Evolutionary conservation across 176 grass and related monocot species (phyloP), one percentile per base, ranked within the genome.

Genomic region (Carex scoparia): DNA sequence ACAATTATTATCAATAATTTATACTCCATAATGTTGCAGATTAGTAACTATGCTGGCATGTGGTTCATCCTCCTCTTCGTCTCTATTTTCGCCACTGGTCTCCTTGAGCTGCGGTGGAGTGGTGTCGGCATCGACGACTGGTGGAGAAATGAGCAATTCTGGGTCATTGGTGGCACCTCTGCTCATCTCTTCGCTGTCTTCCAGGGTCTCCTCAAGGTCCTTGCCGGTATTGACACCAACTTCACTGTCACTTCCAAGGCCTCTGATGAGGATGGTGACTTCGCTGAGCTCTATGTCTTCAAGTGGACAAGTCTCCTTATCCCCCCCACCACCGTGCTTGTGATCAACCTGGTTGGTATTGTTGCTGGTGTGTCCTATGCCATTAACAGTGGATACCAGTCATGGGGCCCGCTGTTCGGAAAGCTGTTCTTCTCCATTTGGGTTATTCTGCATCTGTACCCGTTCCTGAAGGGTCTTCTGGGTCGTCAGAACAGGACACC

Each of bases 361-460:
- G 91, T 96, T 28, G 94, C 94, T 2, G 94, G 94, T 33, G 89
- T 96, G 16, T 96, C 91, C 1, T 93, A 93, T 3, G 94, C 94
- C 0, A 88, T 96, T 59, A 96, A 96, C 91, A 93, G 89, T 74
- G 94, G 94, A 4, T 93, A 96, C 65, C 91, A 96, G 69, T 96
- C 94, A 0, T 96, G 94, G 94, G 94, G 94, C 40, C 94, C 94
- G 0, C 85, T 96, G 7, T 96, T 96, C 0, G 91, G 94, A 42
- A 96, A 96, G 69, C 89, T 96, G 9, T 96, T 96, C 89, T 96
- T 96, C 6, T n/a, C 94, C 2, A 90, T 96, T 67, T 96, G 94
- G 94, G 94, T 96, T 73, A 96, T 96, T 77, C 84, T 96, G n/a
- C 94, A 96, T 70, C 84, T 96, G 4, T 96, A 96, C 84, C 94